Conservation (phyloP, 768 basidiomycete genomes). For the Hypholoma fasciculare region DNA sequence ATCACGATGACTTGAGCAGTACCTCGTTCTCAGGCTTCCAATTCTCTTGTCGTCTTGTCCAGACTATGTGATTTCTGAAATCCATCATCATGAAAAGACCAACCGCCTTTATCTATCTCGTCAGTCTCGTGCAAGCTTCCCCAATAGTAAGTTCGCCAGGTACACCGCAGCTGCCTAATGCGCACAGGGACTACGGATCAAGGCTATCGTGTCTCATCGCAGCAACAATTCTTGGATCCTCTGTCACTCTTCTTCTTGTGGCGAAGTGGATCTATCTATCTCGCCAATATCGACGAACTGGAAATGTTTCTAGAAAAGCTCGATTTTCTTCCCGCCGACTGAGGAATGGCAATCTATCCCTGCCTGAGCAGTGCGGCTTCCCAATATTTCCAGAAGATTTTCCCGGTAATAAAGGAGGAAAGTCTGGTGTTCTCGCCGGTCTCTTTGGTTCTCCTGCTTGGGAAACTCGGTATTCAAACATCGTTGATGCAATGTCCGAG, state of each 20-base stretch:
- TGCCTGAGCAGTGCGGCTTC: too few relatives aligned
- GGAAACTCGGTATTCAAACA: slow-evolving; percentile 36
- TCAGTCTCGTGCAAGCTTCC: neutral
- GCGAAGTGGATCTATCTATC: slow-evolving; percentile 19
- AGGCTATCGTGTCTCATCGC: slow-evolving; percentile 3
- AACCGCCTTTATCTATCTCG: neutral
- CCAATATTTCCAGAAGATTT: too few relatives aligned
- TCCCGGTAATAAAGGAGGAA: slow-evolving; percentile 13
- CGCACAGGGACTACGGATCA: too few relatives aligned
- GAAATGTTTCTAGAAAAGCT: neutral
- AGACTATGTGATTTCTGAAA: too few relatives aligned
- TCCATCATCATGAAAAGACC: too few relatives aligned
- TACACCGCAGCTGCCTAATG: too few relatives aligned
- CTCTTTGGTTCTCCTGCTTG: slow-evolving; percentile 45
- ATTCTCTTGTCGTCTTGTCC: too few relatives aligned
- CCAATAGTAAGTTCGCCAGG: neutral
- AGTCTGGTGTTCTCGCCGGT: slow-evolving; percentile 41
- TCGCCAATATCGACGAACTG: slow-evolving; percentile 5
- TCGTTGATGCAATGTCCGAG: slow-evolving; percentile 1
- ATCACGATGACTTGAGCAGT: too few relatives aligned
- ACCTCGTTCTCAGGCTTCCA: too few relatives aligned
- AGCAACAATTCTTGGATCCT: slow-evolving; percentile 5
- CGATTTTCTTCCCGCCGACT: neutral
- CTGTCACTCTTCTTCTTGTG: slow-evolving; percentile 17
- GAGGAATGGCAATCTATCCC: too few relatives aligned